Evolutionary conservation across 2,329 filamentous ascomycete species (phyloP).

Genomic region (Periconia digitata): DNA sequence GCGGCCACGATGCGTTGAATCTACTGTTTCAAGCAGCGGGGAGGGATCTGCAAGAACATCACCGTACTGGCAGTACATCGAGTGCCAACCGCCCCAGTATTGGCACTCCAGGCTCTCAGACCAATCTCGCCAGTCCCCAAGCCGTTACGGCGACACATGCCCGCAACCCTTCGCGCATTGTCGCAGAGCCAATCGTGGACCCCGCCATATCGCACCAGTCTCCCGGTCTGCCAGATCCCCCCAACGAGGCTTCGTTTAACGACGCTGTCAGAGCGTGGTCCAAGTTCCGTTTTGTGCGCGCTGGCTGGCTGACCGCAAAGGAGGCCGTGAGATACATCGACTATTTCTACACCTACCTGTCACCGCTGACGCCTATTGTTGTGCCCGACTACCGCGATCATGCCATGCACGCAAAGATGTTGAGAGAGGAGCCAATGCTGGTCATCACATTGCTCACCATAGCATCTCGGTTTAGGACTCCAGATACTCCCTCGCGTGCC

Average conservation of each 20-base stretch:
- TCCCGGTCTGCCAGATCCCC: slow-evolving; percentile 28
- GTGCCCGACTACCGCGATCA: slow-evolving; percentile 86
- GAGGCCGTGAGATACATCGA: slow-evolving; percentile 93
- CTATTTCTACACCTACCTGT: slow-evolving; percentile 92
- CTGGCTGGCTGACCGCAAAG: slow-evolving; percentile 92
- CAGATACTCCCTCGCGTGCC: slow-evolving; percentile 68
- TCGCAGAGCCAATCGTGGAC: slow-evolving; percentile 31
- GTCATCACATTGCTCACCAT: slow-evolving; percentile 90
- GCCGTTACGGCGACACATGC: slow-evolving; percentile 21
- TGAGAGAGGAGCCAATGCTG: slow-evolving; percentile 90
- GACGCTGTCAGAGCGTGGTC: slow-evolving; percentile 86
- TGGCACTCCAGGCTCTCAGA: slow-evolving; percentile 40
- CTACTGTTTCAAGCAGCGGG: slow-evolving; percentile 80
- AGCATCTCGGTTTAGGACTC: slow-evolving; percentile 79
- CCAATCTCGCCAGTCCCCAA: slow-evolving; percentile 38
- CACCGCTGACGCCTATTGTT: slow-evolving; percentile 89
- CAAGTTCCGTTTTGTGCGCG: slow-evolving; percentile 89
- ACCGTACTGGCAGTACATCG: slow-evolving; percentile 50
- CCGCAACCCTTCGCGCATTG: slow-evolving; percentile 24
- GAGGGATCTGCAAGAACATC: slow-evolving; percentile 52
- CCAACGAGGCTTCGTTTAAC: slow-evolving; percentile 45
- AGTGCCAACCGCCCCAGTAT: slow-evolving; percentile 39
- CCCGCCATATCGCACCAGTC: slow-evolving; percentile 30
- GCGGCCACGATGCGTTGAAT: slow-evolving; percentile 89
- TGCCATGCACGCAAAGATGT: slow-evolving; percentile 74